phyloP scores from a whole-genome alignment of 768 basidiomycete species.

The Mycena rosella region DNA sequence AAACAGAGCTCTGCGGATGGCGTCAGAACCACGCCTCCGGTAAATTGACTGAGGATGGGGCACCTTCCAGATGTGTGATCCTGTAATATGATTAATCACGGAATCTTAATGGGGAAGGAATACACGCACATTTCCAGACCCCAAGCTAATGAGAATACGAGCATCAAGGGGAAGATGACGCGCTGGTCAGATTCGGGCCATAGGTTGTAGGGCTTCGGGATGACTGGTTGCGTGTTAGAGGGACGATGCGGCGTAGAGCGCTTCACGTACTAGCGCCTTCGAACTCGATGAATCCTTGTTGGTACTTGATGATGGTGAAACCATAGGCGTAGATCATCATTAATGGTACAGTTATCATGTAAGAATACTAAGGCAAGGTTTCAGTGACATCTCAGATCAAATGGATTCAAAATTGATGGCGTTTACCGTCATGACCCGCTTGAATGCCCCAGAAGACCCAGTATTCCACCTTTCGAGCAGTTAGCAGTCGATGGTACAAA shows the following conservation, averaged over 20 bases:
- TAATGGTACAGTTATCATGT: slow-evolving; percentile 72
- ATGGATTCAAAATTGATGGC: slow-evolving; percentile 37
- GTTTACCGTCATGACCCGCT: slow-evolving; percentile 87
- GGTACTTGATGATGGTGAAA: slow-evolving; percentile 80
- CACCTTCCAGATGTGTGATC: slow-evolving; percentile 86
- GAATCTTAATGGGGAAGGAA: neutral
- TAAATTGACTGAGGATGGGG: neutral
- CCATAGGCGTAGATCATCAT: slow-evolving; percentile 70
- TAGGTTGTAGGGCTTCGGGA: slow-evolving; percentile 71
- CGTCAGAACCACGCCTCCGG: slow-evolving; percentile 13
- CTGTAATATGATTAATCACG: slow-evolving; percentile 52
- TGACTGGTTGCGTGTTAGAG: slow-evolving; percentile 55
- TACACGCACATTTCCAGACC: slow-evolving; percentile 76
- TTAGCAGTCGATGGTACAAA: slow-evolving; percentile 3
- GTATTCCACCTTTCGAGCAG: slow-evolving; percentile 71
- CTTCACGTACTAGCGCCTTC: slow-evolving; percentile 63
- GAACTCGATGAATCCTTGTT: slow-evolving; percentile 67
- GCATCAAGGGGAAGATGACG: slow-evolving; percentile 74
- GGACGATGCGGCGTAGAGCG: neutral
- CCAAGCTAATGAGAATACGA: slow-evolving; percentile 78
- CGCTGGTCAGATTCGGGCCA: slow-evolving; percentile 63
- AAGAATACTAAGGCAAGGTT: slow-evolving; percentile 71
- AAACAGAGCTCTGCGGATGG: slow-evolving; percentile 78
- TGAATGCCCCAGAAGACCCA: slow-evolving; percentile 79
- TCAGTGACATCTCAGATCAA: slow-evolving; percentile 13